Evolutionary conservation across 2,329 filamentous ascomycete species (phyloP), one percentile per base, ranked within the genome.

Genomic region (Curvularia spicifera): DNA sequence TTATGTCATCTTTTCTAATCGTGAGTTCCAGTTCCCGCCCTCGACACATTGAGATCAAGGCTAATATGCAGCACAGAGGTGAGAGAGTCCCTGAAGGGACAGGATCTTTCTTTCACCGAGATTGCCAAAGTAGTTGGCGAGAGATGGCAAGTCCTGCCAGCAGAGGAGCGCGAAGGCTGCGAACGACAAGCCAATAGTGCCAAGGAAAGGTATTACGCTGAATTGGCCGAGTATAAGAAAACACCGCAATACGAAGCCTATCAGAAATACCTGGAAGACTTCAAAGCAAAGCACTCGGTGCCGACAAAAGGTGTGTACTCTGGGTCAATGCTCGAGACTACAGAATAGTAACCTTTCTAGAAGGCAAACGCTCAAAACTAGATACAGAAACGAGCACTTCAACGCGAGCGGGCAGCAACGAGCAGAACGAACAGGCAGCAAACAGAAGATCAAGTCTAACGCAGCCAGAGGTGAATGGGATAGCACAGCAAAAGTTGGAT

Each of bases 1-100:
- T 49, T 94, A 94, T 77, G 91, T 94, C 12, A 84, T 94, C 15
- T 95, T 95, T 71, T 93, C 91, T 0, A 94, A 94, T 68, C 91
- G 89, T 91, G 76, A 80, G 88, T 82, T 31, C 43, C 6, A 20
- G 13, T 13, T 15, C 13, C 5, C 31, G 28, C 28, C 8, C 28
- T 31, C 28, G 8, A 6, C 29, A 29, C 9, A 12, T 12, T 9
- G 1, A 28, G 33, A 47, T 33, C 8, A 9, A 44, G n/a, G 39
- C 70, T 77, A 57, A 77, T 31, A 10, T 35, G 3, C 7, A 1
- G 12, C 40, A 0, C 64, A 91, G 88, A 90, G 76, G 89, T 92
- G 77, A 86, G 91, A 67, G 91, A 94, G 67, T 86, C 90, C 22
- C 78, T 94, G 24, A 92, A 91, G 71, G 89, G 87, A 3, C 87